Evolutionary conservation across 2,329 filamentous ascomycete species (phyloP).

Genomic region (Aureobasidium pullulans): DNA sequence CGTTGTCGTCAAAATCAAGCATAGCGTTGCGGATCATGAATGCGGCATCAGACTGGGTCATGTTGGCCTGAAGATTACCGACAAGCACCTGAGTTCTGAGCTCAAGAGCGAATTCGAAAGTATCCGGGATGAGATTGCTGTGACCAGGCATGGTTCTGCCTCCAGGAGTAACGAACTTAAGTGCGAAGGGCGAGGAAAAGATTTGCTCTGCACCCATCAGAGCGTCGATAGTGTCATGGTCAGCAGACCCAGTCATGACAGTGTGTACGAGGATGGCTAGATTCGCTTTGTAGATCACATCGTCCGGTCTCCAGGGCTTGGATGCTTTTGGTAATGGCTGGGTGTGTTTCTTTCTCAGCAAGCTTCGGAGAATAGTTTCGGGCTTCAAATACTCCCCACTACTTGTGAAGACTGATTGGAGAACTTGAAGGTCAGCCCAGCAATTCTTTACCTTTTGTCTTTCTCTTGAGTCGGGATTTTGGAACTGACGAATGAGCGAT

Average conservation of each 20-base stretch:
- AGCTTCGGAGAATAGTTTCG: conserved; percentile 30
- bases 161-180: conserved; percentile 16
- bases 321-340: conserved; percentile 21
- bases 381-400: conserved; percentile 35
- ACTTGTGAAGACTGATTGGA: conserved; percentile 32
- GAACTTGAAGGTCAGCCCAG: conserved; percentile 25
- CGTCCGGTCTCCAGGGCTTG: conserved; percentile 30
- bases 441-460: conserved; percentile 31
- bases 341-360: conserved; percentile 28
- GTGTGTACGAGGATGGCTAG: conserved; percentile 33
- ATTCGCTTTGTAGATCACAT: conserved; percentile 39
- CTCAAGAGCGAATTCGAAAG: conserved; percentile 44
- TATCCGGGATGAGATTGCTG: conserved; percentile 35
- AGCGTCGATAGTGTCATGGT: conserved; percentile 24
- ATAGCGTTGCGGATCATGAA: not conserved
- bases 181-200: conserved; percentile 31
- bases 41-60: conserved; percentile 17
- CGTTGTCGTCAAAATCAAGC: not conserved
- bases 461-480: conserved; percentile 30
- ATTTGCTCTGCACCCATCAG: conserved; percentile 27
- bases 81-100: conserved; percentile 43
- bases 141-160: conserved; percentile 23
- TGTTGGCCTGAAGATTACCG: conserved; percentile 27
- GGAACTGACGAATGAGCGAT: conserved; percentile 25
- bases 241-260: conserved; percentile 26